Base-by-base conservation (phyloP, 2,329 filamentous ascomycete species). In the Penicillium sp. region DNA sequence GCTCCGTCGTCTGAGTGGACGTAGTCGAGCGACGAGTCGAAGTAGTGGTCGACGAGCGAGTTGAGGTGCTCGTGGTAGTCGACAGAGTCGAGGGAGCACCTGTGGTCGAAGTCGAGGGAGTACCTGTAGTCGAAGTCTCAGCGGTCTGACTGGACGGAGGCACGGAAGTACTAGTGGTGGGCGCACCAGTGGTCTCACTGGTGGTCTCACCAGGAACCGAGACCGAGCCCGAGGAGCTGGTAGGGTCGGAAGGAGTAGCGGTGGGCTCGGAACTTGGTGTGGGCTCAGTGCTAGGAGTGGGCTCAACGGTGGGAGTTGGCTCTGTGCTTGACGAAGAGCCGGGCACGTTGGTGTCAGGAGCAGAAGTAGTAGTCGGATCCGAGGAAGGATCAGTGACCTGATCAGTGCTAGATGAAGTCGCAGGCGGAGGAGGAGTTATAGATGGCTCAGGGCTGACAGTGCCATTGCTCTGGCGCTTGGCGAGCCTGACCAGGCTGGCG, bases 401-500 rank as follows among this genome's bases (percentile, higher is more conserved):
- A 4, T 49, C 46, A 48, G 38, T 30, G 11, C 49, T 41, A 4
- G 60, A 2, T n/a, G 33, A 57, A 18, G 47, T 49, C 28, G 28
- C 41, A 8, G 16, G 3, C 12, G 41, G 28, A 30, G 22, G 29
- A 14, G 41, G 14, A 8, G n/a, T 29, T 5, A 28, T 3, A 10
- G 42, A 4, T 25, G 44, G 12, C 4, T 48, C 46, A 10, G 57
- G 50, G 25, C 56, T 58, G 42, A 46, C 59, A 34, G 52, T 65
- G 16, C 53, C 62, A 46, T 72, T 60, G 43, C 18, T 67, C 55
- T 83, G 80, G 54, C 85, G 79, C 68, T 81, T 83, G 31, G 81
- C 86, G 49, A 89, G 71, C 49, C 82, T 79, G 47, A 86, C 76
- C 50, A 80, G 79, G 9, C 77, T 80, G 14, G 84, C 83, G 31